Conservation (phyloP, 208 protist genomes). For the Acanthamoeba castellanii region DNA sequence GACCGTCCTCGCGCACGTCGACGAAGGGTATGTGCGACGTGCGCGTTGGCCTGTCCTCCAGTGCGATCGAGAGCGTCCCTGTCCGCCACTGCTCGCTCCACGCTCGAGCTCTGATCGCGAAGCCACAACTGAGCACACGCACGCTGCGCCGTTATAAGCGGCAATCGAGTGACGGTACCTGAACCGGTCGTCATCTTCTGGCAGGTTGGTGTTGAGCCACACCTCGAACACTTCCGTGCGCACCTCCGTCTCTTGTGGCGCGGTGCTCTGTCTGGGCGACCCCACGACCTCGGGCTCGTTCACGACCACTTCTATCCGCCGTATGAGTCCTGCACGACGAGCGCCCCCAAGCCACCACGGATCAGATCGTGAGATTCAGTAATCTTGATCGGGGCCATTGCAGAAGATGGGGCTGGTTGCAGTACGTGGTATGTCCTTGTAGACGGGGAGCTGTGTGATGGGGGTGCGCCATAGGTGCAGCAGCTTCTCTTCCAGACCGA, state of each 20-base stretch:
- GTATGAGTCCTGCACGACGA: not conserved
- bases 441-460: slow-evolving; percentile 36
- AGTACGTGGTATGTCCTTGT: slow-evolving; percentile 47
- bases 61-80: not conserved
- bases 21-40: slow-evolving; percentile 16
- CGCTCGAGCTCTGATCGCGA: not conserved
- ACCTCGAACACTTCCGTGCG: not conserved
- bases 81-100: not conserved
- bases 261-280: not conserved
- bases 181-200: not conserved
- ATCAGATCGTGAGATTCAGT: not conserved
- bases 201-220: slow-evolving; percentile 48
- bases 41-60: not conserved
- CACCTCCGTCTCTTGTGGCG: not conserved
- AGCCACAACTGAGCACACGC: not conserved
- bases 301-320: not conserved
- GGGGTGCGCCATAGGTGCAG: slow-evolving; percentile 17
- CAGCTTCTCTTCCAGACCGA: not conserved
- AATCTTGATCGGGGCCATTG: not conserved
- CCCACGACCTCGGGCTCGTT: not conserved
- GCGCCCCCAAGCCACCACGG: not conserved
- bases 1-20: not conserved
- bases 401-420: not conserved
- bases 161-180: not conserved
- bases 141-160: not conserved